Conservation (phyloP, 2,329 filamentous ascomycete genomes). For the Atkinsonella texensis region DNA sequence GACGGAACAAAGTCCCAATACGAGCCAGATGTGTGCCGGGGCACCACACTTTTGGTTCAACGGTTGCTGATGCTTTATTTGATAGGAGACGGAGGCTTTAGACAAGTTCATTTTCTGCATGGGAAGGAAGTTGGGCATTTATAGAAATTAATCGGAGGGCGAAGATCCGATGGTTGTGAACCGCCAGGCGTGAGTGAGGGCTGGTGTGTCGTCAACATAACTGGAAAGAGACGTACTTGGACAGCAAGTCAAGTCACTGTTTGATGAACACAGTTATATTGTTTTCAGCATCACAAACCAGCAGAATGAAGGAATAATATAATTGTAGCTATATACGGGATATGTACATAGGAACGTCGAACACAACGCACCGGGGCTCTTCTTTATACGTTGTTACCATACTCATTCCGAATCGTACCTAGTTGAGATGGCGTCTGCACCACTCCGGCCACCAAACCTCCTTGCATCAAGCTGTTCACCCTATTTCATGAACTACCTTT, state of each 20-base stretch:
- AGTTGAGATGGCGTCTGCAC: too few species aligned
- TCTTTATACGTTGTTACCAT: too few species aligned
- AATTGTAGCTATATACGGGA: not conserved
- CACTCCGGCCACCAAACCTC: too few species aligned
- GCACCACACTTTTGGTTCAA: conserved; percentile 31
- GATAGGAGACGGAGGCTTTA: too few species aligned
- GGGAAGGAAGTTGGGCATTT: not conserved
- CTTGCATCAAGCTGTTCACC: too few species aligned
- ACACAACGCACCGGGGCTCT: not conserved
- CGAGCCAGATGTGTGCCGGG: conserved; percentile 30
- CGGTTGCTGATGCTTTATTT: too few species aligned
- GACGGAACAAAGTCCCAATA: conserved; percentile 26
- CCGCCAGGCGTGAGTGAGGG: not conserved
- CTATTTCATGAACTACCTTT: too few species aligned
- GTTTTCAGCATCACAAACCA: too few species aligned
- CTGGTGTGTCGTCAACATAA: not conserved
- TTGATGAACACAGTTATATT: too few species aligned
- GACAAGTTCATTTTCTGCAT: not conserved
- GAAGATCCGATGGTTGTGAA: not conserved
- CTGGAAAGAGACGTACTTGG: too few species aligned
- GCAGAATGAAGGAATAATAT: too few species aligned
- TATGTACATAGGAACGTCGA: not conserved
- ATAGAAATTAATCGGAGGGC: not conserved
- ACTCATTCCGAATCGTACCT: too few species aligned
- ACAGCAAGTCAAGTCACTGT: not conserved